A percentile compares a stretch with the other conserved stretches of the same genome.
phyloP scores from a whole-genome alignment of 2,329 filamentous ascomycete species.

The Aspergillus costaricaensis region DNA sequence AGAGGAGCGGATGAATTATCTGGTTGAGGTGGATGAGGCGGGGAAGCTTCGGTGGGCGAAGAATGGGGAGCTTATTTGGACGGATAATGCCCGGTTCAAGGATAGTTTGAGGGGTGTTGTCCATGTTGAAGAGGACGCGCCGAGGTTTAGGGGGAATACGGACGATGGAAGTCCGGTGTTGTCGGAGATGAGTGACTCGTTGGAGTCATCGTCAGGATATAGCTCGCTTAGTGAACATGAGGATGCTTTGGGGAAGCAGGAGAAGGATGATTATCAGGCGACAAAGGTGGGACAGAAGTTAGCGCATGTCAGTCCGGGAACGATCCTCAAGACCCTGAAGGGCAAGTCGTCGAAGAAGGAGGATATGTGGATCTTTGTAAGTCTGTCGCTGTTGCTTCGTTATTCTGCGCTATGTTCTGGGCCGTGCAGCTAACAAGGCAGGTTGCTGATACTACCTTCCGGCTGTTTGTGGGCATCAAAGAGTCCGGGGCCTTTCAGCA shows the following conservation, averaged over 20 bases:
- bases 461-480: conserved; percentile 86
- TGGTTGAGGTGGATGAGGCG: conserved; percentile 72
- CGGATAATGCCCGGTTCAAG: conserved; percentile 66
- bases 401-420: no score
- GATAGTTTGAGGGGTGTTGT: conserved; percentile 79
- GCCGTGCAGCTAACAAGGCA: no score
- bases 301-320: conserved; percentile 68
- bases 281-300: conserved; percentile 63
- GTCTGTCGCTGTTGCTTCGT: conserved; percentile 17
- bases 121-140: conserved; percentile 60
- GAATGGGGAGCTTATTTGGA: conserved; percentile 76
- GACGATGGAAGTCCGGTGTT: conserved; percentile 23
- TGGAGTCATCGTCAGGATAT: conserved; percentile 21
- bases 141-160: conserved; percentile 50
- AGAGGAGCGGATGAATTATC: conserved; percentile 78
- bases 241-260: conserved; percentile 58
- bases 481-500: conserved; percentile 87
- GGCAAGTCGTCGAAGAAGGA: conserved; percentile 73
- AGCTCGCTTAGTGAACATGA: conserved; percentile 11
- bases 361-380: conserved; percentile 88
- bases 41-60: conserved; percentile 86
- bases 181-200: background rate
- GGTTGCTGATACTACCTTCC: conserved; percentile 72
- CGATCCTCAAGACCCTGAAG: conserved; percentile 75
- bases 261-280: conserved; percentile 61